Percentiles rank a stretch among this genome's conserved stretches.
Evolutionary conservation across 1,139 yeast species (phyloP).

Genomic region (Pichia sp.): DNA sequence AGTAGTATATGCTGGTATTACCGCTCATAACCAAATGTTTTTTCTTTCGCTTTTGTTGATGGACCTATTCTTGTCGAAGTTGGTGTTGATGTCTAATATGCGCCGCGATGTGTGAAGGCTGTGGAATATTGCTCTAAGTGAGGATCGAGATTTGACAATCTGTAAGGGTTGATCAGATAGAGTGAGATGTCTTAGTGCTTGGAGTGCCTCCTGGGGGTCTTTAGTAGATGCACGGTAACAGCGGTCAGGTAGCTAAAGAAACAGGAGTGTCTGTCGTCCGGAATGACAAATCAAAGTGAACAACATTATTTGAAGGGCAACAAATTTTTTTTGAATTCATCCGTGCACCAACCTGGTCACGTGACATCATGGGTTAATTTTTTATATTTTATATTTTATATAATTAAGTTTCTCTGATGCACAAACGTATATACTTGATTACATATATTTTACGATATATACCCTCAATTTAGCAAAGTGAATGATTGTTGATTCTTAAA

Average conservation of each 20-base stretch:
- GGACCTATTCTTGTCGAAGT: not conserved
- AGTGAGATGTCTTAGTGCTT: not conserved
- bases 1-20: slow-evolving; percentile 19
- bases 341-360: not conserved
- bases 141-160: not conserved
- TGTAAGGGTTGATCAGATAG: not conserved
- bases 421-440: no score
- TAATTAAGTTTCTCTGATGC: no score
- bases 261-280: not conserved
- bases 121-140: not conserved
- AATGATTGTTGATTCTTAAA: no score
- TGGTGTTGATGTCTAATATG: not conserved
- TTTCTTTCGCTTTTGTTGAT: no score
- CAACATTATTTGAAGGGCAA: not conserved
- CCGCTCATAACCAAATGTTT: not conserved
- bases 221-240: not conserved
- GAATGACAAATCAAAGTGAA: not conserved
- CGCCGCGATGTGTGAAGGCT: not conserved
- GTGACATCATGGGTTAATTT: not conserved
- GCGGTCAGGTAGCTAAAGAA: not conserved
- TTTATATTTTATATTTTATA: no score
- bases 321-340: not conserved
- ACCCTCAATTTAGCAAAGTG: no score
- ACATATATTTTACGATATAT: no score
- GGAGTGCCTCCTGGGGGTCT: not conserved